Percentiles rank a stretch among this genome's conserved stretches.
Conservation (phyloP, 2,329 filamentous ascomycete species). For the Fusarium subglutinans region DNA sequence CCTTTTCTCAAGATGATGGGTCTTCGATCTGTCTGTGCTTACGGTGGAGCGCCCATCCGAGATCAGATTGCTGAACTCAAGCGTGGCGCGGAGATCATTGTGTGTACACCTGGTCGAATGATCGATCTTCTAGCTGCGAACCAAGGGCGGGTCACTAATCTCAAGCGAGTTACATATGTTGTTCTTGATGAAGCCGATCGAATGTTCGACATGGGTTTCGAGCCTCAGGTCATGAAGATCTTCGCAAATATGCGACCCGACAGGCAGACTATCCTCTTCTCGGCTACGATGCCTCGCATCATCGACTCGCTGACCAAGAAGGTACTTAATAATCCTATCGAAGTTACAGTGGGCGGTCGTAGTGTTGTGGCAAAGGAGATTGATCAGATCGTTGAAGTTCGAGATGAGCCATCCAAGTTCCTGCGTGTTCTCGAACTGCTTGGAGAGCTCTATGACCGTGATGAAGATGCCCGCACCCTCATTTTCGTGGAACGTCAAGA, state of each 20-base stretch:
- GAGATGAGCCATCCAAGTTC: conserved; percentile 85
- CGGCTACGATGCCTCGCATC: conserved; percentile 92
- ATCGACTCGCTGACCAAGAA: conserved; percentile 93
- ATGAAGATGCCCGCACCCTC: conserved; percentile 89
- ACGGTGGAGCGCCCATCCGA: conserved; percentile 94
- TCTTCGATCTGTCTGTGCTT: conserved; percentile 88
- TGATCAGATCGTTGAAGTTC: conserved; percentile 89
- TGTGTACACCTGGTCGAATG: conserved; percentile 93
- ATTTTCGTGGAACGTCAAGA: conserved; percentile 95
- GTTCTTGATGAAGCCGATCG: conserved; percentile 97
- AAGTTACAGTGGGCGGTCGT: conserved; percentile 90
- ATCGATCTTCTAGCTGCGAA: conserved; percentile 96
- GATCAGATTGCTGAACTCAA: conserved; percentile 98
- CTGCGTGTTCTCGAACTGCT: conserved; percentile 84
- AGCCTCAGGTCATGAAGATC: conserved; percentile 97
- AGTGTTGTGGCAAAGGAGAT: conserved; percentile 92
- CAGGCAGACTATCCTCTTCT: conserved; percentile 94
- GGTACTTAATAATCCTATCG: conserved; percentile 82
- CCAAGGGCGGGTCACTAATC: conserved; percentile 90
- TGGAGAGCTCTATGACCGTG: conserved; percentile 83
- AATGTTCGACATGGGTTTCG: conserved; percentile 99
- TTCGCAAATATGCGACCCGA: conserved; percentile 91
- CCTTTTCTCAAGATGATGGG: conserved; percentile 90
- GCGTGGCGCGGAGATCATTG: conserved; percentile 91
- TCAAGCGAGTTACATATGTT: conserved; percentile 89